A percentile compares a stretch with the other conserved stretches of the same genome.
These are phyloP conservation scores for Pulveroboletus sp. DNA, from an alignment of 768 basidiomycete species.

Conservation along the genomic window DNA sequence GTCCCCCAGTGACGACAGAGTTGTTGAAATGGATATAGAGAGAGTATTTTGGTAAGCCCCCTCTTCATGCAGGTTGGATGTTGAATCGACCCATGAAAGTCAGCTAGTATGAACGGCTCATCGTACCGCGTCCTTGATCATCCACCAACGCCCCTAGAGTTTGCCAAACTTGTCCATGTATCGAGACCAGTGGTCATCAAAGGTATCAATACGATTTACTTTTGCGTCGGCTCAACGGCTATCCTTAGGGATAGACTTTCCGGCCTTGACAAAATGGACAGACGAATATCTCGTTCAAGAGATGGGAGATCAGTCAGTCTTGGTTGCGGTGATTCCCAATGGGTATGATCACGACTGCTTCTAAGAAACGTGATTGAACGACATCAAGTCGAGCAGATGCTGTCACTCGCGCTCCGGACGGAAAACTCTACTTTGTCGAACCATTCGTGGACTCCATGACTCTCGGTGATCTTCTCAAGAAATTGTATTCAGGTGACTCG, in stretches of 20 bases:
- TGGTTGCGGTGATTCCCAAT: slow-evolving; percentile 80
- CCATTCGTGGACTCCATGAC: slow-evolving; percentile 69
- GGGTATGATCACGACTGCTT: slow-evolving; percentile 49
- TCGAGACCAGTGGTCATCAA: slow-evolving; percentile 74
- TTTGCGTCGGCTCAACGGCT: background rate
- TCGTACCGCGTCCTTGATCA: slow-evolving; percentile 46
- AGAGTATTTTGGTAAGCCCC: slow-evolving; percentile 34
- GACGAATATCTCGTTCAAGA: slow-evolving; percentile 55
- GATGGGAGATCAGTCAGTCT: slow-evolving; percentile 55
- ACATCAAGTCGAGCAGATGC: slow-evolving; percentile 70
- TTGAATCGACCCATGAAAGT: background rate
- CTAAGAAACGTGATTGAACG: slow-evolving; percentile 13
- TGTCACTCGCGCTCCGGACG: slow-evolving; percentile 51
- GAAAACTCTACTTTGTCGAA: slow-evolving; percentile 69
- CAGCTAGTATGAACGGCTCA: slow-evolving; percentile 63
- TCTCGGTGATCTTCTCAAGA: slow-evolving; percentile 51
- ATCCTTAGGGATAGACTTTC: slow-evolving; percentile 45
- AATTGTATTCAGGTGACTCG: slow-evolving; percentile 35
- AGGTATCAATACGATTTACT: slow-evolving; percentile 38
- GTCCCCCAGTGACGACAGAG: slow-evolving; percentile 13
- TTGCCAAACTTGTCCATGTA: slow-evolving; percentile 62
- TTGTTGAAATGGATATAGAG: slow-evolving; percentile 35
- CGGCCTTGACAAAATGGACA: slow-evolving; percentile 58
- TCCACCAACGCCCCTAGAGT: slow-evolving; percentile 67
- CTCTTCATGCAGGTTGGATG: background rate